Conservation (phyloP, 768 basidiomycete genomes). For the Cystobasidiopsis lactophilus region DNA sequence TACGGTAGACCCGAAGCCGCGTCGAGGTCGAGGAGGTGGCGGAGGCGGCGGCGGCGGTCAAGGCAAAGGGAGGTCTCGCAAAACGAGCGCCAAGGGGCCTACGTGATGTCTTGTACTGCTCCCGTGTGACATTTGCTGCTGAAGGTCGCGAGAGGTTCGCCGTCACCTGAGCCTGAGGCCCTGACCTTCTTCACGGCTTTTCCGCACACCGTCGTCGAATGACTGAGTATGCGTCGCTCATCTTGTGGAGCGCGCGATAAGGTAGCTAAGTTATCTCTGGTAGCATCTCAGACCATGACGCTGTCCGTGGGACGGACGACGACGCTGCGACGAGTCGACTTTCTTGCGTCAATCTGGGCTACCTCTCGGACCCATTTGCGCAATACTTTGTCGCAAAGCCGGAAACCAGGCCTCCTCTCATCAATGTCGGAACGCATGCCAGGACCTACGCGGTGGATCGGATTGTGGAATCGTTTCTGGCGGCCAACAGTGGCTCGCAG, state of each 20-base stretch:
- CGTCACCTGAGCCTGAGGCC: no score
- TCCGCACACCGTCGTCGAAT: no score
- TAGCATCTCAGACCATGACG: no score
- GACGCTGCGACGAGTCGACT: constrained; percentile 65
- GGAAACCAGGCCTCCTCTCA: constrained; percentile 49
- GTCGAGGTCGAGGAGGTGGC: neutral
- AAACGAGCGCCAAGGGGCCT: no score
- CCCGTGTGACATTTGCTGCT: no score
- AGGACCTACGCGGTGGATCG: constrained; percentile 57
- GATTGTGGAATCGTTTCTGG: constrained; percentile 46
- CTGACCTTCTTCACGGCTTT: no score
- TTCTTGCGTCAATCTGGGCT: constrained; percentile 63
- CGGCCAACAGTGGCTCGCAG: constrained; percentile 23
- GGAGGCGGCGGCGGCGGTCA: neutral
- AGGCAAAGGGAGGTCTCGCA: neutral
- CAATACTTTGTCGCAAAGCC: constrained; percentile 35
- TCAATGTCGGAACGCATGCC: constrained; percentile 85
- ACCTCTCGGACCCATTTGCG: constrained; percentile 57
- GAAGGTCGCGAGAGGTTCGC: no score
- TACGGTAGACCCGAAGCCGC: neutral
- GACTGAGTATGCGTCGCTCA: no score
- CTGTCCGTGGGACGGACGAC: constrained; percentile 51
- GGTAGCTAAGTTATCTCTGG: no score
- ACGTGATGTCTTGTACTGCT: no score
- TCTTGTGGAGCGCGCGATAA: no score